Conservation (phyloP, 2,329 filamentous ascomycete genomes). For the Clonostachys rhizophaga region DNA sequence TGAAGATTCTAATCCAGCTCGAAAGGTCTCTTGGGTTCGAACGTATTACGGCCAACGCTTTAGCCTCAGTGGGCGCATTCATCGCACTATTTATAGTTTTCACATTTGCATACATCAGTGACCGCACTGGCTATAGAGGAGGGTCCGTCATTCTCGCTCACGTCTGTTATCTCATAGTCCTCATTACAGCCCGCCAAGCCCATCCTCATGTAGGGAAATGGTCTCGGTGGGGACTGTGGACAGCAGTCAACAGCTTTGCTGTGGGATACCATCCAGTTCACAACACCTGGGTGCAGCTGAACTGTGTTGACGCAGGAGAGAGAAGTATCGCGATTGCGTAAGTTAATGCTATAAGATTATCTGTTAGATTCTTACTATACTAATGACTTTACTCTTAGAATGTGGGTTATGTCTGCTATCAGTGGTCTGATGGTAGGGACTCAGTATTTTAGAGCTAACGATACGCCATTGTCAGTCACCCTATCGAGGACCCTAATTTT, state of each 20-base stretch:
- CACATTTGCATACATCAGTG: constrained; percentile 41
- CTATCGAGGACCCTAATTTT: too few species aligned
- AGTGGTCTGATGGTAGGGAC: constrained; percentile 44
- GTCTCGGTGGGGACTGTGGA: constrained; percentile 46
- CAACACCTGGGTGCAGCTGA: constrained; percentile 48
- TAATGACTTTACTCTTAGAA: constrained; percentile 6
- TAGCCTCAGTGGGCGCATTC: constrained; percentile 34
- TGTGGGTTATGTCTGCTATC: constrained; percentile 47
- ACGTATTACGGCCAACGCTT: constrained; percentile 37
- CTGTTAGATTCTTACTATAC: not conserved
- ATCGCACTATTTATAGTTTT: constrained; percentile 41
- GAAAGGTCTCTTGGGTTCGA: constrained; percentile 35
- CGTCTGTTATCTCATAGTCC: constrained; percentile 33
- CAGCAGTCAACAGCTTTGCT: constrained; percentile 41
- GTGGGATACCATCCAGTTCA: constrained; percentile 49
- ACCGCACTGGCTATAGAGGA: constrained; percentile 36
- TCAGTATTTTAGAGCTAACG: constrained; percentile 38
- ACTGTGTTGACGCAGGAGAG: constrained; percentile 38
- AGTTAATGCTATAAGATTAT: constrained; percentile 7
- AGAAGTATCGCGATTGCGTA: constrained; percentile 43
- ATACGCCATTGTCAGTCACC: constrained; percentile 29
- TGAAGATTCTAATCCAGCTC: not conserved
- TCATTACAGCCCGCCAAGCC: constrained; percentile 31
- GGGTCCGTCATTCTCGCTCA: constrained; percentile 36
- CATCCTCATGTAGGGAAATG: constrained; percentile 40